These are phyloP conservation scores for Cladophialophora yegresii DNA, from an alignment of 2,329 filamentous ascomycete species.

Conservation along the genomic window DNA sequence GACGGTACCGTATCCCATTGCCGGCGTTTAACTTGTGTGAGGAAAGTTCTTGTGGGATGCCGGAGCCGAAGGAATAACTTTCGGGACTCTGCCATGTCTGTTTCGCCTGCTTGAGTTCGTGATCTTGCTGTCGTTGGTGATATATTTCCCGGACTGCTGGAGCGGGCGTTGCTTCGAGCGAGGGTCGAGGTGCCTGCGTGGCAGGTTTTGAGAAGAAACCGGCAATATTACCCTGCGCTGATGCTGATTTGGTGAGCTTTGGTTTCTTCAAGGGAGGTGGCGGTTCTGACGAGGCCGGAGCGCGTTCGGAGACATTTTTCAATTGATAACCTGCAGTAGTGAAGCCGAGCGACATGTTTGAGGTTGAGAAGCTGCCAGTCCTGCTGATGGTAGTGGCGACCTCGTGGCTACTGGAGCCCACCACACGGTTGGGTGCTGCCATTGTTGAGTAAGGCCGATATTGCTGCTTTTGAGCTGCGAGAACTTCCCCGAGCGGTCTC, in stretches of 20 bases:
- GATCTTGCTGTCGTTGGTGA: background rate
- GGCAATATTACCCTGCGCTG: constrained; percentile 56
- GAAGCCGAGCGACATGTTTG: constrained; percentile 55
- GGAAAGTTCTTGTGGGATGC: constrained; percentile 26
- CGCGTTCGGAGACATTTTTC: constrained; percentile 34
- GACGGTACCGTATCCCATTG: constrained; percentile 18
- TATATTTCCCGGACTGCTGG: background rate
- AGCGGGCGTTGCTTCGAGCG: background rate
- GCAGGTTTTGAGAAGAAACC: constrained; percentile 47
- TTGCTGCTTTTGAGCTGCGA: constrained; percentile 12
- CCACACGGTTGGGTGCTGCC: background rate
- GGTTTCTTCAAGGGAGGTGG: constrained; percentile 40
- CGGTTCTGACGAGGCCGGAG: constrained; percentile 36
- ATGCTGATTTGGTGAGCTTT: constrained; percentile 44
- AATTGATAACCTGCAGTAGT: constrained; percentile 62
- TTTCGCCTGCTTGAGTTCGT: background rate
- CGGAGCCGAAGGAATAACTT: background rate
- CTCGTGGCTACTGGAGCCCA: constrained; percentile 36
- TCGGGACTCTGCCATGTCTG: background rate
- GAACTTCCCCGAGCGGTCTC: constrained; percentile 22
- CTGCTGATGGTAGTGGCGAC: constrained; percentile 66
- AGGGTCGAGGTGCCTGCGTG: constrained; percentile 9
- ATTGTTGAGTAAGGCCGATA: constrained; percentile 2
- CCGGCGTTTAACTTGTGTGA: constrained; percentile 23
- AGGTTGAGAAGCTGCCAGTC: constrained; percentile 42